Conservation (phyloP, 1,284 basidiomycete genomes). For the Cryptococcus deneoformans region DNA sequence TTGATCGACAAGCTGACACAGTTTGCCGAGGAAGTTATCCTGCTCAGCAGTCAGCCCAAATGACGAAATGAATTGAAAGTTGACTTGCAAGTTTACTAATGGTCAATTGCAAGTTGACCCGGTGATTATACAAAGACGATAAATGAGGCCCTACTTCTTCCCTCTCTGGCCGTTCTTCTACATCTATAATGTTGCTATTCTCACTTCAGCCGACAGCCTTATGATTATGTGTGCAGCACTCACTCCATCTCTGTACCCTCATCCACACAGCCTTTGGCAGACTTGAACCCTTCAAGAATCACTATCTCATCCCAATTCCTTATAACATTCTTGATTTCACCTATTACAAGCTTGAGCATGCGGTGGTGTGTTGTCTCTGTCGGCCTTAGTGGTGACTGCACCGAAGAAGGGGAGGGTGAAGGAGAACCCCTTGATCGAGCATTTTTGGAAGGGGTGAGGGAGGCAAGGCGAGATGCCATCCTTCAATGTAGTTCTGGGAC, state of each 20-base stretch:
- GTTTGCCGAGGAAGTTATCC: conserved; percentile 21
- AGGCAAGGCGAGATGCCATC: conserved; percentile 28
- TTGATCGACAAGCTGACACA: conserved; percentile 34
- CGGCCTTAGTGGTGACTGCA: conserved; percentile 1
- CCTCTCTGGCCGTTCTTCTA: conserved; percentile 31
- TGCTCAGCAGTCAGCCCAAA: no score
- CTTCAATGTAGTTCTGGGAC: not conserved
- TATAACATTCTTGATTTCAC: conserved; percentile 29
- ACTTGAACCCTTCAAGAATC: conserved; percentile 36
- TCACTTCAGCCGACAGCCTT: not conserved
- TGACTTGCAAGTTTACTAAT: conserved; percentile 36
- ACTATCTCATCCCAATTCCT: conserved; percentile 44
- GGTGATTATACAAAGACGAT: conserved; percentile 14
- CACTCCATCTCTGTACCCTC: conserved; percentile 26
- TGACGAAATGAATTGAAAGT: not conserved
- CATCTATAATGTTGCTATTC: conserved; percentile 32
- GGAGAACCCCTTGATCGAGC: conserved; percentile 49
- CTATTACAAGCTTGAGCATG: conserved; percentile 39
- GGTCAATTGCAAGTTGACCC: conserved; percentile 17
- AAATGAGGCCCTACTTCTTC: conserved; percentile 29
- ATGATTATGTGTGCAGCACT: conserved; percentile 6
- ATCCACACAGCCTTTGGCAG: conserved; percentile 37
- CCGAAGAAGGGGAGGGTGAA: conserved; percentile 32
- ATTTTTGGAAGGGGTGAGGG: conserved; percentile 52
- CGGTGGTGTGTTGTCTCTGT: conserved; percentile 43